phyloP scores from a whole-genome alignment of 345 rosid genomes.

The Hypericum perforatum region DNA sequence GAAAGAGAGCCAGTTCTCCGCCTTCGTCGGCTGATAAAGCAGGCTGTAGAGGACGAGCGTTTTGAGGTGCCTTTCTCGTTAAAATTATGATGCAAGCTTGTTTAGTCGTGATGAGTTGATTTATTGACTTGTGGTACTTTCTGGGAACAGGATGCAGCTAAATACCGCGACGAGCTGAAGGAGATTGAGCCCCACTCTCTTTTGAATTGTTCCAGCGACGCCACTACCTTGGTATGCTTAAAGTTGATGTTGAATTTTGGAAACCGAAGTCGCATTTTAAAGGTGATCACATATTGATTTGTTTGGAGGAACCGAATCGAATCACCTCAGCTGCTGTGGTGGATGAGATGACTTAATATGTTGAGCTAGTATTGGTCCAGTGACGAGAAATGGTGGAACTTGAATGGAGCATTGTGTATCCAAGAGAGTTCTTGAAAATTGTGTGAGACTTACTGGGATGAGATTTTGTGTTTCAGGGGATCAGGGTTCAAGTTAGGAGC shows the following conservation, averaged over 20 bases:
- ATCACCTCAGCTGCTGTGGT: too few species aligned
- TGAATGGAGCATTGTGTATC: neutral
- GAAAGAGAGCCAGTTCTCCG: slow-evolving; percentile 58
- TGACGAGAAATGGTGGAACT: too few species aligned
- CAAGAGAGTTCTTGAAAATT: too few species aligned
- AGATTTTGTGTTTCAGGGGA: slow-evolving; percentile 35
- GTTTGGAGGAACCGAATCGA: too few species aligned
- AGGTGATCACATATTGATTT: neutral
- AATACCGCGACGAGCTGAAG: slow-evolving; percentile 40
- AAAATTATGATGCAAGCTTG: neutral
- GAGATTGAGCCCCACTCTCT: slow-evolving; percentile 56
- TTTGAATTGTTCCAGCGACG: slow-evolving; percentile 58
- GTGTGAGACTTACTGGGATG: too few species aligned
- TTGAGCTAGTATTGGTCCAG: too few species aligned
- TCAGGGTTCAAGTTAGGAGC: slow-evolving; percentile 65
- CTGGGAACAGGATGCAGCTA: slow-evolving; percentile 56
- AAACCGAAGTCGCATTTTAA: neutral
- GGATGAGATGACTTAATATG: too few species aligned
- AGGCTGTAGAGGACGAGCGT: slow-evolving; percentile 41
- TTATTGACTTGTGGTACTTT: slow-evolving; percentile 1
- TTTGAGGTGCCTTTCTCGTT: slow-evolving; percentile 44
- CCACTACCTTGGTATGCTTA: slow-evolving; percentile 55
- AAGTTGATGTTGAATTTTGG: neutral
- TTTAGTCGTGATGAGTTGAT: neutral
- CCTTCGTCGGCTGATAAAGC: slow-evolving; percentile 42